Evolutionary conservation across 2,329 filamentous ascomycete species (phyloP).

Genomic region (Pezicula carpinea): DNA sequence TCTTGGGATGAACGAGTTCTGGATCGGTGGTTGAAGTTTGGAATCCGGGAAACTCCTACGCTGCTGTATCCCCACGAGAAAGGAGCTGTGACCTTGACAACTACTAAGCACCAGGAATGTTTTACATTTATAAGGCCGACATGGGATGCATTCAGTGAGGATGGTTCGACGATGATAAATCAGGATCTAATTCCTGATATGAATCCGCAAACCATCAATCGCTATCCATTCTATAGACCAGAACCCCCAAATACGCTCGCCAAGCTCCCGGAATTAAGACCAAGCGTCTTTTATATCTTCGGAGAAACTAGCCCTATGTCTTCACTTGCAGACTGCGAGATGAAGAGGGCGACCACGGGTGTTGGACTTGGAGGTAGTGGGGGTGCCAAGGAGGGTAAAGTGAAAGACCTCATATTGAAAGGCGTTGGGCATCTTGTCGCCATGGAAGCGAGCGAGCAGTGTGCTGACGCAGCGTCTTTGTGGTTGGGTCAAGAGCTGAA

Average conservation of each 20-base stretch:
- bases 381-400: conserved; percentile 57
- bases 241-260: conserved; percentile 54
- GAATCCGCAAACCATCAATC: conserved; percentile 17
- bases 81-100: conserved; percentile 64
- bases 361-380: conserved; percentile 63
- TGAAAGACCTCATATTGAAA: conserved; percentile 60
- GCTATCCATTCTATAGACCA: conserved; percentile 59
- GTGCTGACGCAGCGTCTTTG: conserved; percentile 53
- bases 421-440: conserved; percentile 75
- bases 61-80: conserved; percentile 43
- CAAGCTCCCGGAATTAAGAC: conserved; percentile 56
- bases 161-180: conserved; percentile 34
- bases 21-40: conserved; percentile 66
- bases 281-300: conserved; percentile 65
- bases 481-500: conserved; percentile 56
- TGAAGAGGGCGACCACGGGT: conserved; percentile 62
- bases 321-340: conserved; percentile 40
- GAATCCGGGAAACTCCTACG: conserved; percentile 71
- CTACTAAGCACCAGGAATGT: conserved; percentile 84
- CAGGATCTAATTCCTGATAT: conserved; percentile 41
- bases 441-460: conserved; percentile 68
- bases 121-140: conserved; percentile 68
- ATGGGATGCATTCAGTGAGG: conserved; percentile 32
- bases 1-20: conserved; percentile 79
- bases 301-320: conserved; percentile 57